Conservation (phyloP, 495 filamentous ascomycete genomes). For the Hypoxylon fragiforme region DNA sequence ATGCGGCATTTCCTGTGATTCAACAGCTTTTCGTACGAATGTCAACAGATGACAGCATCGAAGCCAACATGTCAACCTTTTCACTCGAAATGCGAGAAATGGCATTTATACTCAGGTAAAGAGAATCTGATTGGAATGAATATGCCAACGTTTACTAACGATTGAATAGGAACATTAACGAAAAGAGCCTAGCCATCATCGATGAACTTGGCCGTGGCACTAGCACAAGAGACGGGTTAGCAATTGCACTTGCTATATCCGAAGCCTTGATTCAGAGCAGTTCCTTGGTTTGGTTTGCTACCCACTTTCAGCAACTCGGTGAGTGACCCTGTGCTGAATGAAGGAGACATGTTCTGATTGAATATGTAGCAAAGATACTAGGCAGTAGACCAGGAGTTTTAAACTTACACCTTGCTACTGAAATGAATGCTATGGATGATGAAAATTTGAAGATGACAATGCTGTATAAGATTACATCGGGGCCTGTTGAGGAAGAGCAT, state of each 20-base stretch:
- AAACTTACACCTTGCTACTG: constrained; percentile 77
- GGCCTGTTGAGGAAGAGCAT: constrained; percentile 68
- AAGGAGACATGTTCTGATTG: constrained; percentile 2
- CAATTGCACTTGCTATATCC: constrained; percentile 84
- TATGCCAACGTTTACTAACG: constrained; percentile 6
- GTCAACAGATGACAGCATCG: constrained; percentile 83
- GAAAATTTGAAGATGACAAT: constrained; percentile 67
- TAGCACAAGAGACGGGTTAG: constrained; percentile 82
- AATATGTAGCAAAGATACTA: constrained; percentile 63
- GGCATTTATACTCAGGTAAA: constrained; percentile 77
- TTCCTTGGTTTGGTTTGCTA: constrained; percentile 86
- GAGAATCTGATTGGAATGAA: constrained; percentile 45
- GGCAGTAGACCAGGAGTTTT: constrained; percentile 73
- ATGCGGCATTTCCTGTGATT: constrained; percentile 78
- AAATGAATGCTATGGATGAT: constrained; percentile 53
- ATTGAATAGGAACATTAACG: constrained; percentile 63
- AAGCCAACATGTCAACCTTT: constrained; percentile 91
- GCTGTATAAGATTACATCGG: constrained; percentile 78
- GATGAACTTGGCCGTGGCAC: constrained; percentile 95
- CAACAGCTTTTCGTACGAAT: constrained; percentile 86
- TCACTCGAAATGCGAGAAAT: constrained; percentile 95
- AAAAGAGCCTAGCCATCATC: constrained; percentile 76
- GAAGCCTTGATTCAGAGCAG: constrained; percentile 80
- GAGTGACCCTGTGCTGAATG: constrained; percentile 7
- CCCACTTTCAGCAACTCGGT: constrained; percentile 83